Base-by-base conservation (phyloP, 2,329 filamentous ascomycete genomes). In the Ascochyta viciae-villosae region DNA sequence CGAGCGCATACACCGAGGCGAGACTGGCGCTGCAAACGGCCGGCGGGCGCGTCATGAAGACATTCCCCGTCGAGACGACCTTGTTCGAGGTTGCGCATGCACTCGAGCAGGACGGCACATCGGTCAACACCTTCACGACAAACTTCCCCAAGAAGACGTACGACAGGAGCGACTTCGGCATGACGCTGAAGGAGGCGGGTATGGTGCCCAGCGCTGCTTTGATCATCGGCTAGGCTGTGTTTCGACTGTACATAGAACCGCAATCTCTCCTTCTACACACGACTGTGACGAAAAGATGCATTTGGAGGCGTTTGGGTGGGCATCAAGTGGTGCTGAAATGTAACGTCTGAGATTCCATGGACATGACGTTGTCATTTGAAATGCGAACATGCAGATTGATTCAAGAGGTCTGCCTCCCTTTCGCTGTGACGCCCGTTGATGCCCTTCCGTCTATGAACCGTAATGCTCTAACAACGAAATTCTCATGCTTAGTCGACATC, bases 101-200 rank as follows among this genome's bases (percentile, higher is more conserved):
- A 54, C 74, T 99, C 23, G 76, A 84, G 45, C 91, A 97, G 60
- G 87, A 85, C 45, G 91, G 90, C 0, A 75, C 85, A 5, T 78
- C 86, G 3, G 89, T 96, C 13, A 84, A 81, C 23, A 92, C 87
- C 66, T 97, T 99, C 73, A 87, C 89, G 1, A 90, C 89, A 66
- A 97, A 88, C 19, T 98, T 96, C 68, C 95, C 95, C 0, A 87
- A 86, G 71, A 96, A 97, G 81, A 85, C 87, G 0, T 98, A 89
- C 62, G 78, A 83, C 60, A 71, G 19, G 74, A 82, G 61, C 65
- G 95, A 96, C 74, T 92, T 97, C 70, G 91, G 91, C 33, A 89
- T 95, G 83, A 95, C 93, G 5, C 78, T 99, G 52, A 96, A 96
- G 79, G 95, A 99, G 77, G 90, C 94, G 15, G 94, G 93, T 0